Evolutionary conservation across 257 asterid genomes (phyloP).

Genomic region (Solanum lignicaule): DNA sequence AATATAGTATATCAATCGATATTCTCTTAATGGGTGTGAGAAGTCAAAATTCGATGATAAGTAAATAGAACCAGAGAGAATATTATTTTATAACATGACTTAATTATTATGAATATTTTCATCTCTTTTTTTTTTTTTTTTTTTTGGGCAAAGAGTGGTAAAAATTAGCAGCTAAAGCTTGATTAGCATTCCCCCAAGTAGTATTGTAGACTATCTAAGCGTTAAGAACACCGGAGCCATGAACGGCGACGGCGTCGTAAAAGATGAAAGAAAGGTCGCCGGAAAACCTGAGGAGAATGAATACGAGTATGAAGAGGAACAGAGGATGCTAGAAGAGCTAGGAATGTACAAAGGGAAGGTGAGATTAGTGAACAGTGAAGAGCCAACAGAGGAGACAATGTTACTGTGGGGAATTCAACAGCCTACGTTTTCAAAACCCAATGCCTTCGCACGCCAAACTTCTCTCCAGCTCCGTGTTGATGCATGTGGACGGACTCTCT

Average conservation of each 20-base stretch:
- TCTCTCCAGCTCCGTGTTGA: slow-evolving; percentile 64
- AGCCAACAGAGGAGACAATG: slow-evolving; percentile 59
- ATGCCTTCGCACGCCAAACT: slow-evolving; percentile 62
- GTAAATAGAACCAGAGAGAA: no score
- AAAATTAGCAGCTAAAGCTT: background rate
- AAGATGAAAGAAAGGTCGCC: slow-evolving; percentile 4
- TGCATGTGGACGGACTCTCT: slow-evolving; percentile 77
- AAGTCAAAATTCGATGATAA: no score
- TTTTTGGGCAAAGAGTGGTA: no score
- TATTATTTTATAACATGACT: no score
- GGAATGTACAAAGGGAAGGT: slow-evolving; percentile 56
- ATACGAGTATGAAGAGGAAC: slow-evolving; percentile 18
- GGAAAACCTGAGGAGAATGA: background rate
- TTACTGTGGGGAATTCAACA: slow-evolving; percentile 88
- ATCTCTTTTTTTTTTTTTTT: no score
- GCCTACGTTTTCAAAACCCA: slow-evolving; percentile 61
- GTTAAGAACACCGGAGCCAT: background rate
- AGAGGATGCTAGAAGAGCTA: slow-evolving; percentile 24
- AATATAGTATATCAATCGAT: no score
- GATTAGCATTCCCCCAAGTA: background rate
- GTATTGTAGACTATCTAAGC: background rate
- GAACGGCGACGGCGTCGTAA: background rate
- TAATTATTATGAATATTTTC: no score
- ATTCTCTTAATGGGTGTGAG: no score
- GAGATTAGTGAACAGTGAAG: slow-evolving; percentile 30